Percentiles rank a stretch among this genome's conserved stretches.
These are phyloP conservation scores for Hyphopichia homilentoma DNA, from an alignment of 805 yeast species.

Conservation along the genomic window DNA sequence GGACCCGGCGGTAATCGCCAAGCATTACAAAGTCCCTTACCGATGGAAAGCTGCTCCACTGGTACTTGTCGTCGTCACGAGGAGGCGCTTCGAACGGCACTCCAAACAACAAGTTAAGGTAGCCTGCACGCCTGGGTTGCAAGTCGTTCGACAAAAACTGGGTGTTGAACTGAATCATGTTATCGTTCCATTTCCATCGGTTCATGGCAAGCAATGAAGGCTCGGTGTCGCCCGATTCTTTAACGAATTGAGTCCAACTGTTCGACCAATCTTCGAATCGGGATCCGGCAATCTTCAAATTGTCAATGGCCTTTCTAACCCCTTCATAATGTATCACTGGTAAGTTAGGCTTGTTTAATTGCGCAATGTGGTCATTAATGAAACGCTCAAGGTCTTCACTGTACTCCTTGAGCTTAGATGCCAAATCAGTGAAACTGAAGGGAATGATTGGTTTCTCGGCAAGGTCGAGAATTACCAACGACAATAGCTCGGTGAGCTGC, in stretches of 20 bases:
- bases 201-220: slow-evolving; percentile 68
- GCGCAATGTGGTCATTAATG: slow-evolving; percentile 19
- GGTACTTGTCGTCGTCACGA: slow-evolving; percentile 23
- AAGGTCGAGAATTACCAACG: slow-evolving; percentile 52
- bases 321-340: slow-evolving; percentile 20
- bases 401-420: slow-evolving; percentile 40
- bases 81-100: slow-evolving; percentile 59
- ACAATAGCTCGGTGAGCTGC: slow-evolving; percentile 52
- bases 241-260: slow-evolving; percentile 56
- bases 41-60: slow-evolving; percentile 71
- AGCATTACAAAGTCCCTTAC: slow-evolving; percentile 62
- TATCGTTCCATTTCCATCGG: slow-evolving; percentile 81
- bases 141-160: slow-evolving; percentile 45
- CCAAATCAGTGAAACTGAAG: slow-evolving; percentile 49
- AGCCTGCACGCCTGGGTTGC: slow-evolving; percentile 56
- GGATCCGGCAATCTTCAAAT: slow-evolving; percentile 33
- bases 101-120: slow-evolving; percentile 65
- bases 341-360: slow-evolving; percentile 6
- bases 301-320: slow-evolving; percentile 21
- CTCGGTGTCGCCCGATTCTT: slow-evolving; percentile 51
- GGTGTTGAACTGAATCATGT: slow-evolving; percentile 53
- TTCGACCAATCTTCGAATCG: slow-evolving; percentile 50
- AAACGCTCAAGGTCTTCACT: slow-evolving; percentile 45
- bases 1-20: slow-evolving; percentile 51
- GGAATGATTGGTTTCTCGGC: slow-evolving; percentile 73